Percentiles rank a stretch among this genome's conserved stretches.
phyloP scores from a whole-genome alignment of 1,284 basidiomycete species.

The Entoloma clypeatum region DNA sequence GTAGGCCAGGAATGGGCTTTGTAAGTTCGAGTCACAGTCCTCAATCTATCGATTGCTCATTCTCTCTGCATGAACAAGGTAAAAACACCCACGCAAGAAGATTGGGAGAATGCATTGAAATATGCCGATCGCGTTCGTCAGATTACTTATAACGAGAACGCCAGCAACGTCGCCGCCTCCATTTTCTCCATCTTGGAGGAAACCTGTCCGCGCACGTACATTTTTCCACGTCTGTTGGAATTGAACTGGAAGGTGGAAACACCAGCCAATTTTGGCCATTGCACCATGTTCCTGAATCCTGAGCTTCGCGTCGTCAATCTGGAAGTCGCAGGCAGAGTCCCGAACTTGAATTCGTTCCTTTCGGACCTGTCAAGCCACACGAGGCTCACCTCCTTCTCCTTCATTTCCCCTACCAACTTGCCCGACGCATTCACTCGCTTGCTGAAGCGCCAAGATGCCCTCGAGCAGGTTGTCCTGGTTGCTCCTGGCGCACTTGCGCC shows the following conservation, averaged over 20 bases:
- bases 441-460: slow-evolving; percentile 49
- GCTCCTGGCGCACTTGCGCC: slow-evolving; percentile 68
- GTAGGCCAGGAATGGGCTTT: slow-evolving; percentile 68
- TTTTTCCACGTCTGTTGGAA: slow-evolving; percentile 64
- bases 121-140: slow-evolving; percentile 65
- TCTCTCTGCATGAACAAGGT: too few relatives aligned
- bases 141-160: slow-evolving; percentile 63
- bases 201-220: slow-evolving; percentile 53
- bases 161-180: slow-evolving; percentile 56
- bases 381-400: slow-evolving; percentile 59
- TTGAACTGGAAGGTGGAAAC: slow-evolving; percentile 71
- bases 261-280: slow-evolving; percentile 57
- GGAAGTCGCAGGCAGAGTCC: slow-evolving; percentile 54
- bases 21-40: slow-evolving; percentile 41
- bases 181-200: slow-evolving; percentile 65
- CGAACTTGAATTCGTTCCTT: slow-evolving; percentile 59
- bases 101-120: slow-evolving; percentile 61
- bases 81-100: slow-evolving; percentile 54
- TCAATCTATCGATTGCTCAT: slow-evolving; percentile 5
- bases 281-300: slow-evolving; percentile 59
- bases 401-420: slow-evolving; percentile 61
- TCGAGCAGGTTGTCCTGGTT: slow-evolving; percentile 61
- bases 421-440: slow-evolving; percentile 68
- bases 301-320: slow-evolving; percentile 55
- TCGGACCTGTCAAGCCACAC: slow-evolving; percentile 56